These are phyloP conservation scores for Vitis labrusca DNA, from an alignment of 164 flowering plant genomes.

Conservation along the genomic window DNA sequence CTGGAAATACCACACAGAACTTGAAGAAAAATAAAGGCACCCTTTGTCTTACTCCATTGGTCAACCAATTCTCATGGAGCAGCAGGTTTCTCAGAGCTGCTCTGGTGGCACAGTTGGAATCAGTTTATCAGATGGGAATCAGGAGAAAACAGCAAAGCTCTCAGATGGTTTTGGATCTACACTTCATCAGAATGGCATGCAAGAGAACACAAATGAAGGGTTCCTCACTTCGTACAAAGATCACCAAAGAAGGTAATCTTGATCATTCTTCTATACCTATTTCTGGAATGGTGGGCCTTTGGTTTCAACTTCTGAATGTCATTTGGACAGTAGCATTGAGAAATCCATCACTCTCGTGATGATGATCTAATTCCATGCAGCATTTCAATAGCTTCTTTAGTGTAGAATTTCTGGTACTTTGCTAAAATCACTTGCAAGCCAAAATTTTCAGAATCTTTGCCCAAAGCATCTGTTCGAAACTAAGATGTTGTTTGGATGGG, in stretches of 20 bases:
- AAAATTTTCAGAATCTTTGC: no score
- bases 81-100: constrained; percentile 38
- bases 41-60: constrained; percentile 47
- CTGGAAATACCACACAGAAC: constrained; percentile 26
- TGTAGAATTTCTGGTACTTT: no score
- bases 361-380: no score
- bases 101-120: constrained; percentile 37
- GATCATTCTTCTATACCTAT: not conserved
- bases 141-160: constrained; percentile 26
- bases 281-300: no score
- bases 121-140: constrained; percentile 34
- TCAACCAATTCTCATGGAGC: constrained; percentile 43
- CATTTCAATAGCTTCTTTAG: no score
- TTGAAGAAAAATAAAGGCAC: constrained; percentile 26
- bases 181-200: constrained; percentile 15
- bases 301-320: no score
- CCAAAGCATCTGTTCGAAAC: no score
- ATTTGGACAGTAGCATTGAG: no score
- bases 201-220: constrained; percentile 24
- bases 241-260: constrained; percentile 22
- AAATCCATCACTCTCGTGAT: no score
- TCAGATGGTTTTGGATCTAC: constrained; percentile 38
- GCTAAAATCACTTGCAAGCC: no score
- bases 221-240: constrained; percentile 26
- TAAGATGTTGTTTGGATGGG: no score